A percentile compares a stretch with the other conserved stretches of the same genome.
Evolutionary conservation across 148 eudicot species (phyloP).

Genomic region (Spergularia bocconei): DNA sequence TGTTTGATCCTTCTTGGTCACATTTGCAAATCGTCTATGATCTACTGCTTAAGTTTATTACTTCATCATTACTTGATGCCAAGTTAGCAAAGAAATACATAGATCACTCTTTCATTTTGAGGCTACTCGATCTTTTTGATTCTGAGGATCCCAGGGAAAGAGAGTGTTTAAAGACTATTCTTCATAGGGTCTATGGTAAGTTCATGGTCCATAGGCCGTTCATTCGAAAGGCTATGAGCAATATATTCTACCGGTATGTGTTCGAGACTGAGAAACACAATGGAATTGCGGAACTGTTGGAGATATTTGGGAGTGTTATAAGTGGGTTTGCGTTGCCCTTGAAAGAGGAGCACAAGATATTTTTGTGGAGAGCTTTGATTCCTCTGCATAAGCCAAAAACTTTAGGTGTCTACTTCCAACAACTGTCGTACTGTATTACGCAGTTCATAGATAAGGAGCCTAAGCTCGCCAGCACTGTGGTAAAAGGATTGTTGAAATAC

Average conservation of each 20-base stretch:
- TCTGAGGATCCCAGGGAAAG: conserved; percentile 96
- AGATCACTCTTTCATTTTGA: conserved; percentile 64
- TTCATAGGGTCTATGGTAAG: conserved; percentile 89
- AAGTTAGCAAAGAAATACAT: conserved; percentile 85
- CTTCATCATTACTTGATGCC: conserved; percentile 70
- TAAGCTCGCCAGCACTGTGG: conserved; percentile 70
- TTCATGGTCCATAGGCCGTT: conserved; percentile 96
- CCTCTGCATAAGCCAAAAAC: conserved; percentile 85
- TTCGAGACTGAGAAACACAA: conserved; percentile 76
- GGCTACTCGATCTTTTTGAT: conserved; percentile 77
- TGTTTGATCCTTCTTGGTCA: conserved; percentile 89
- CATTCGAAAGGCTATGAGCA: conserved; percentile 70
- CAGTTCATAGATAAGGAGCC: conserved; percentile 95
- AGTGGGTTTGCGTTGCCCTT: conserved; percentile 93
- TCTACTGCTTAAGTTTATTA: conserved; percentile 71
- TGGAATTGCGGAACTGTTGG: conserved; percentile 90
- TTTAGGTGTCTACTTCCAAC: conserved; percentile 80
- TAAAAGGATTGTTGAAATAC: conserved; percentile 75
- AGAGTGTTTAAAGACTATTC: conserved; percentile 73
- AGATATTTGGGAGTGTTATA: conserved; percentile 90
- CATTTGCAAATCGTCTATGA: conserved; percentile 86
- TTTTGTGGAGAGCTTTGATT: conserved; percentile 72
- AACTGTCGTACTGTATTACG: conserved; percentile 70
- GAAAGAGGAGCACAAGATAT: conserved; percentile 92
- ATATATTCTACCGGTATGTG: conserved; percentile 68